A percentile compares a stretch with the other conserved stretches of the same genome.
phyloP scores from a whole-genome alignment of 2,329 filamentous ascomycete genomes.

The Penicillium sp. region DNA sequence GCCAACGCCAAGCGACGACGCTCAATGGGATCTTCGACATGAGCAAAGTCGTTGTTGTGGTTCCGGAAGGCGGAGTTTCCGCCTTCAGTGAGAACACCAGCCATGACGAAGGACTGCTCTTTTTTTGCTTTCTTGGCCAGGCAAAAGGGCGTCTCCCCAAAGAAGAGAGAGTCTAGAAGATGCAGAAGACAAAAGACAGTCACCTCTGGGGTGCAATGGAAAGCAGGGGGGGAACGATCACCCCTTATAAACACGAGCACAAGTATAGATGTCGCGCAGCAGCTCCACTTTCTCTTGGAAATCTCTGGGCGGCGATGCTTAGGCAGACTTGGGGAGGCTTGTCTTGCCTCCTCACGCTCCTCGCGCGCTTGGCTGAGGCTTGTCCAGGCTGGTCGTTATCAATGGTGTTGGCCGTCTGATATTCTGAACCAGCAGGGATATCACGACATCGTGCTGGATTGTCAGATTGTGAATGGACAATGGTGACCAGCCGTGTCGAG shows the following conservation, averaged over 20 bases:
- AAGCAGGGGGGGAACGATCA: background rate
- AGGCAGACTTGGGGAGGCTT: background rate
- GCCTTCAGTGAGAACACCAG: background rate
- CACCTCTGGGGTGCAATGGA: background rate
- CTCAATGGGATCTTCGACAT: conserved; percentile 68
- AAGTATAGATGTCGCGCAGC: too few relatives aligned
- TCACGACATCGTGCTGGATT: background rate
- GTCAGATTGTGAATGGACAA: background rate
- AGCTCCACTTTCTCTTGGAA: background rate
- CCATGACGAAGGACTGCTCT: background rate
- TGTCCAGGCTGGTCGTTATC: background rate
- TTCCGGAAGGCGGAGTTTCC: conserved; percentile 8
- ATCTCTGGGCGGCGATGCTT: background rate
- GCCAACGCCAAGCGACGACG: conserved; percentile 77
- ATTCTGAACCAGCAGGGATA: background rate
- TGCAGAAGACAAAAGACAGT: background rate
- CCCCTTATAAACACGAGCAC: background rate
- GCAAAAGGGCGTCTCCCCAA: background rate
- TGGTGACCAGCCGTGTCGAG: background rate
- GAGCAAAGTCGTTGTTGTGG: conserved; percentile 6
- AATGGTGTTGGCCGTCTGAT: background rate
- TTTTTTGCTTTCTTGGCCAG: background rate
- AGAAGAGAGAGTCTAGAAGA: background rate
- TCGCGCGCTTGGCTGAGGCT: background rate
- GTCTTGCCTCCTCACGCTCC: background rate